A percentile compares a stretch with the other conserved stretches of the same genome.
Conservation (phyloP, 371 early-diverging fungal species). For the Mortierella sp. region DNA sequence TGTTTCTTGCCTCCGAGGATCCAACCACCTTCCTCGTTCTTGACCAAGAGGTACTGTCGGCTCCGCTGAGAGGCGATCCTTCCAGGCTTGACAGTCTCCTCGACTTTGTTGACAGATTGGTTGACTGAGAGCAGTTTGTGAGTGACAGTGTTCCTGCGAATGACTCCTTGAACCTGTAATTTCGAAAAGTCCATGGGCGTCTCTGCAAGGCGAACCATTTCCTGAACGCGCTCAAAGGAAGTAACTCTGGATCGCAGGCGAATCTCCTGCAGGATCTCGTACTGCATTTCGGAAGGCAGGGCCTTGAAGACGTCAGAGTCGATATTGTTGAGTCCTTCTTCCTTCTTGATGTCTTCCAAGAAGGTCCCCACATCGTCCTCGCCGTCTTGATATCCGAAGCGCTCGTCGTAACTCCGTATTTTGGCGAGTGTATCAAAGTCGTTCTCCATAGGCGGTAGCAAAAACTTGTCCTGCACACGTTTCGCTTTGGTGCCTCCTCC, state of each 20-base stretch:
- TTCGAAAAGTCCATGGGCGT: slow-evolving; percentile 92
- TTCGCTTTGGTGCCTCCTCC: slow-evolving; percentile 40
- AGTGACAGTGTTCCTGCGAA: slow-evolving; percentile 90
- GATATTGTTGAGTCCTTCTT: slow-evolving; percentile 72
- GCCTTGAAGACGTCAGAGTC: slow-evolving; percentile 84
- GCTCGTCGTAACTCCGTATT: slow-evolving; percentile 50
- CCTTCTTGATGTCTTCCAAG: slow-evolving; percentile 45
- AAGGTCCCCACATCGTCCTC: slow-evolving; percentile 42
- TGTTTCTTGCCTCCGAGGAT: slow-evolving; percentile 64
- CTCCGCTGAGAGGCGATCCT: slow-evolving; percentile 89
- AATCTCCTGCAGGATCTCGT: slow-evolving; percentile 92
- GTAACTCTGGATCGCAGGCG: slow-evolving; percentile 87
- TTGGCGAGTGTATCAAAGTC: slow-evolving; percentile 56
- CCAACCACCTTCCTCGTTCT: slow-evolving; percentile 90
- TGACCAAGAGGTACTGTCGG: slow-evolving; percentile 85
- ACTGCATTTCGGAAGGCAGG: slow-evolving; percentile 90
- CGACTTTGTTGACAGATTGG: slow-evolving; percentile 61
- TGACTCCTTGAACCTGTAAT: slow-evolving; percentile 89
- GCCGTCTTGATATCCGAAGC: slow-evolving; percentile 32
- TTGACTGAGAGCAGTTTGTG: slow-evolving; percentile 81
- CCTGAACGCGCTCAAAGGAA: slow-evolving; percentile 80
- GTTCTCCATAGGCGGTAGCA: slow-evolving; percentile 55
- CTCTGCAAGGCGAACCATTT: slow-evolving; percentile 70
- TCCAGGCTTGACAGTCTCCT: slow-evolving; percentile 53
- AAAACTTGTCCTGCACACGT: slow-evolving; percentile 39